Conservation (phyloP, 768 basidiomycete species). For the Coprinellus micaceus region DNA sequence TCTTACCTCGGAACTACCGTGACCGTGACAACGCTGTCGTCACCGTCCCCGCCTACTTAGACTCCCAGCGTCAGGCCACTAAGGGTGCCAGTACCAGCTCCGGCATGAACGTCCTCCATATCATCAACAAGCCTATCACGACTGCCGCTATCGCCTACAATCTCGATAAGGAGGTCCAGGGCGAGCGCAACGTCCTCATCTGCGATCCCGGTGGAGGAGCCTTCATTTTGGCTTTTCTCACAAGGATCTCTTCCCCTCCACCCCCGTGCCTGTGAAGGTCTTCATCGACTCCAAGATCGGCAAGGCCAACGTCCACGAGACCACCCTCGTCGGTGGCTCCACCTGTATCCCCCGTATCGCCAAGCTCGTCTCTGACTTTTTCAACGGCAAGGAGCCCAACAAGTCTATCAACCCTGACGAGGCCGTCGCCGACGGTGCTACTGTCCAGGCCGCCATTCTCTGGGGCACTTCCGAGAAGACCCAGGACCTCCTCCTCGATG, state of each 20-base stretch:
- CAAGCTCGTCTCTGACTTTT: no score
- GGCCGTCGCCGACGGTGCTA: conserved; percentile 97
- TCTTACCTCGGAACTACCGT: conserved; percentile 85
- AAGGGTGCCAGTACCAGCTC: conserved; percentile 96
- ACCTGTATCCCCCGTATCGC: conserved; percentile 97
- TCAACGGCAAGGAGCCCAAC: conserved; percentile 99
- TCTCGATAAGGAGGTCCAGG: not conserved
- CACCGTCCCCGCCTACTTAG: conserved; percentile 98
- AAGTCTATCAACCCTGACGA: conserved; percentile 91
- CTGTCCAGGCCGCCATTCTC: conserved; percentile 96
- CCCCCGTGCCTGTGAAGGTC: conserved; percentile 95
- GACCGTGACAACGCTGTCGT: conserved; percentile 91
- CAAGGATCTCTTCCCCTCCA: conserved; percentile 91
- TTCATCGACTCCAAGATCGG: conserved; percentile 97
- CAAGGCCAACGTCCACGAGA: conserved; percentile 93
- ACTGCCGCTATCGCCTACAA: conserved; percentile 94
- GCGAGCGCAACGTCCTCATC: not conserved
- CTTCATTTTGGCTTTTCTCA: conserved; percentile 94
- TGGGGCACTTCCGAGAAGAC: conserved; percentile 97
- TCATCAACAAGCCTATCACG: conserved; percentile 98
- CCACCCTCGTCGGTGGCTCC: conserved; percentile 96
- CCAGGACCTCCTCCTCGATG: conserved; percentile 94
- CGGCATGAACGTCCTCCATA: conserved; percentile 93
- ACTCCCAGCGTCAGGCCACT: conserved; percentile 97
- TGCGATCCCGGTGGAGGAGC: conserved; percentile 99